Base-by-base conservation (phyloP, 257 asterid genomes). In the Oldenlandia corymbosa region DNA sequence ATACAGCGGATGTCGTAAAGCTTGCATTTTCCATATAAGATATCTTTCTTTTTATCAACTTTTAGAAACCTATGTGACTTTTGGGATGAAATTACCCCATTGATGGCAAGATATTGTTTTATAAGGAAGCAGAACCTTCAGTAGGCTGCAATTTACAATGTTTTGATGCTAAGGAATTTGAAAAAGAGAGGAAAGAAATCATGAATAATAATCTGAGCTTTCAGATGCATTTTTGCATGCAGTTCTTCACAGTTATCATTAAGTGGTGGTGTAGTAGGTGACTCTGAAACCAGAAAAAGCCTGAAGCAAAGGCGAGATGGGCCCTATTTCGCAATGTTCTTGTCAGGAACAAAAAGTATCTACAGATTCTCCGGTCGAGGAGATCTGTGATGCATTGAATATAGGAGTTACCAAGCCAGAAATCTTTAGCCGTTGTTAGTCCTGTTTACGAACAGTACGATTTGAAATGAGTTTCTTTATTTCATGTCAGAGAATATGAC, bases 71-170 rank as follows among this genome's bases (percentile, higher is more conserved):
- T n/a, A n/a, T n/a, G n/a, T n/a, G n/a, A n/a, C n/a, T n/a, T n/a
- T n/a, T n/a, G n/a, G n/a, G n/a, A n/a, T n/a, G n/a, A n/a, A n/a
- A n/a, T n/a, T n/a, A n/a, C n/a, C n/a, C n/a, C n/a, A n/a, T n/a
- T 71, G 85, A 82, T 67, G 96, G 96, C 24, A 91, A 85, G 85
- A 74, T 86, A 37, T 70, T 86, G 58, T 86, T 80, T 60, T 79
- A 65, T 65, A 83, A 86, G 67, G 83, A 68, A 48, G 74, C 88
- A 42, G 62, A 62, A 56, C 70, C 68, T 74, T 70, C 66, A 32
- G 28, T 27, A 60, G 70, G 46, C 64, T 68, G 65, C 9, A 76
- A 67, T 48, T 79, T 58, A 13, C 73, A 80, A 68, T 66, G 75
- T 53, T 58, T 43, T 66, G 81, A 71, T 62, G 74, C 65, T 64